Percentiles rank a stretch among this genome's conserved stretches.
phyloP scores from a whole-genome alignment of 2,329 filamentous ascomycete genomes.

The Alternaria tenuissima region DNA sequence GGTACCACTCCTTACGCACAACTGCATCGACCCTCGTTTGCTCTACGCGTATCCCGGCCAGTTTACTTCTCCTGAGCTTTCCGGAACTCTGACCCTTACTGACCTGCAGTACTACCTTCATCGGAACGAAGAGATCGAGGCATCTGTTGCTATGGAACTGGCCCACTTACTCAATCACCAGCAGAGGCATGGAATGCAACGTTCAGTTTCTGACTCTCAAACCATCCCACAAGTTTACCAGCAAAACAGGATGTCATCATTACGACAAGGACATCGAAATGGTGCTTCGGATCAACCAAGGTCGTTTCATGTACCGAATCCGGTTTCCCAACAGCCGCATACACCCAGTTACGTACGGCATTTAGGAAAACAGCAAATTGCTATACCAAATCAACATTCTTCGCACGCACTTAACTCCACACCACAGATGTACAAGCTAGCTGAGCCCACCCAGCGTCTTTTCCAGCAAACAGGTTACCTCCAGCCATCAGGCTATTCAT shows the following conservation, averaged over 20 bases:
- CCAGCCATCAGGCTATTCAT: neutral
- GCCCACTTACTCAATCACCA: neutral
- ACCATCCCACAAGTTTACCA: neutral
- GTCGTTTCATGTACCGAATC: too few relatives aligned
- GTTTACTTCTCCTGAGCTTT: conserved; percentile 3
- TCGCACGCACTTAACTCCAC: too few relatives aligned
- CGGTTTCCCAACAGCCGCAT: too few relatives aligned
- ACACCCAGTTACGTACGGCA: too few relatives aligned
- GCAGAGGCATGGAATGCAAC: neutral
- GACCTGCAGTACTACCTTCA: conserved; percentile 19
- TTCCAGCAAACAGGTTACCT: neutral
- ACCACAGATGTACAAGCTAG: too few relatives aligned
- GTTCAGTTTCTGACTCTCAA: neutral
- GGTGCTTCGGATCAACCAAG: too few relatives aligned
- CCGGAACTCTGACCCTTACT: neutral
- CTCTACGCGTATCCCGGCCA: conserved; percentile 20
- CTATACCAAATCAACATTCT: too few relatives aligned
- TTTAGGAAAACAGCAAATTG: too few relatives aligned
- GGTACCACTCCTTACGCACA: neutral
- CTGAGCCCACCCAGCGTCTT: too few relatives aligned
- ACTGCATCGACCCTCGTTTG: conserved; percentile 20
- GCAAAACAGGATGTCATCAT: neutral
- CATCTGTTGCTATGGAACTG: neutral
- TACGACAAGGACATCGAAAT: too few relatives aligned
- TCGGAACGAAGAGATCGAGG: conserved; percentile 4